A percentile compares a stretch with the other conserved stretches of the same genome.
Evolutionary conservation across 2,329 filamentous ascomycete species (phyloP).

Genomic region (Cladosporium sp.): DNA sequence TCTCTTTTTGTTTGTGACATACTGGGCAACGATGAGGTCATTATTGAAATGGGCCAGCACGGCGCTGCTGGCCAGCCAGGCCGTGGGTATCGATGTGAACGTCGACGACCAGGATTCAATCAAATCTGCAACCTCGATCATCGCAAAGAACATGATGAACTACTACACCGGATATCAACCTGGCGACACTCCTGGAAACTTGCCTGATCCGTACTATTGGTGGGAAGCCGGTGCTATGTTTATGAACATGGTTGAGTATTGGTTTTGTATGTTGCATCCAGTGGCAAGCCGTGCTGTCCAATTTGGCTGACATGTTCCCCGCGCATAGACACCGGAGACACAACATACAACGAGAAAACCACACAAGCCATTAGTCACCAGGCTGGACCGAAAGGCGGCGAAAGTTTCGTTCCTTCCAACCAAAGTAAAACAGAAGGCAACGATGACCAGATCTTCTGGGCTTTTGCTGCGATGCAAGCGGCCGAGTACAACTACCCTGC

Average conservation of each 20-base stretch:
- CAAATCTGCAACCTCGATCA: slow-evolving; percentile 36
- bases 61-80: slow-evolving; percentile 13
- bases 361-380: slow-evolving; percentile 54
- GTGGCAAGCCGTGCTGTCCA: background rate
- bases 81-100: slow-evolving; percentile 5
- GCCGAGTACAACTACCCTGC: slow-evolving; percentile 46
- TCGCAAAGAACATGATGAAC: slow-evolving; percentile 46
- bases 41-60: slow-evolving; percentile 11
- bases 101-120: slow-evolving; percentile 31
- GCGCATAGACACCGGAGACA: slow-evolving; percentile 54
- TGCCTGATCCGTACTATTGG: slow-evolving; percentile 67
- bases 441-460: slow-evolving; percentile 56
- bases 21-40: slow-evolving; percentile 1
- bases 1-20: slow-evolving; percentile 13
- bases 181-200: slow-evolving; percentile 46
- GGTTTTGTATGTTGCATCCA: slow-evolving; percentile 48
- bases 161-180: slow-evolving; percentile 49
- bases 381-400: slow-evolving; percentile 47
- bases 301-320: background rate
- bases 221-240: slow-evolving; percentile 61
- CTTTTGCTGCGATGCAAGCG: slow-evolving; percentile 48
- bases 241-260: slow-evolving; percentile 64
- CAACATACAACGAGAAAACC: slow-evolving; percentile 54
- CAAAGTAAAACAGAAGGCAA: slow-evolving; percentile 37
- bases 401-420: slow-evolving; percentile 52